Evolutionary conservation across 805 yeast species (phyloP).

Genomic region (Candida ascalaphidarum): DNA sequence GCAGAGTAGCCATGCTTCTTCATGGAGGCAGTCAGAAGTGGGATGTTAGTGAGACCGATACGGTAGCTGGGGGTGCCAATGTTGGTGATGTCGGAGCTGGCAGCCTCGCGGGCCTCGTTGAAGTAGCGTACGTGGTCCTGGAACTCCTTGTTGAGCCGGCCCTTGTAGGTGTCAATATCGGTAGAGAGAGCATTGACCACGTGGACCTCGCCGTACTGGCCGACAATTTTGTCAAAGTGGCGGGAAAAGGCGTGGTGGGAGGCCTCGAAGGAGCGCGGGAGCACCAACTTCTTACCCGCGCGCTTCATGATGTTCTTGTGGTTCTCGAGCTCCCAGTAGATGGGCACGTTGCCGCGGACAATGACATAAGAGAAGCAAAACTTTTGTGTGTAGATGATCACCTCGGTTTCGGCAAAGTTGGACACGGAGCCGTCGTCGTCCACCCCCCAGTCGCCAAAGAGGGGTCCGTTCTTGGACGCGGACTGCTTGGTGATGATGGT

Average conservation of each 20-base stretch:
- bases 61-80: too few species aligned
- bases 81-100: slow-evolving; percentile 13
- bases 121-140: slow-evolving; percentile 15
- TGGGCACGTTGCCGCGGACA: slow-evolving; percentile 46
- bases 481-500: slow-evolving; percentile 47
- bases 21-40: slow-evolving; percentile 22
- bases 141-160: slow-evolving; percentile 35
- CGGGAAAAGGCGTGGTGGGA: slow-evolving; percentile 43
- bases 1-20: slow-evolving; percentile 26
- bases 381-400: slow-evolving; percentile 33
- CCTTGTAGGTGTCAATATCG: slow-evolving; percentile 33
- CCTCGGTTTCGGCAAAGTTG: slow-evolving; percentile 45
- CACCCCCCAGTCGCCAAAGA: slow-evolving; percentile 51
- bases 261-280: slow-evolving; percentile 46
- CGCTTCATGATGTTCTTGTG: slow-evolving; percentile 23
- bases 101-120: background rate
- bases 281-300: slow-evolving; percentile 32
- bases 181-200: slow-evolving; percentile 41
- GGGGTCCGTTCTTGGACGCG: slow-evolving; percentile 37
- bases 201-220: slow-evolving; percentile 42
- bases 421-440: slow-evolving; percentile 49
- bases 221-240: slow-evolving; percentile 39
- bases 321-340: slow-evolving; percentile 44
- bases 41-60: slow-evolving; percentile 27
- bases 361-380: slow-evolving; percentile 37